Evolutionary conservation across 1,284 basidiomycete species (phyloP).

Genomic region (Ganoderma leucocontextum): DNA sequence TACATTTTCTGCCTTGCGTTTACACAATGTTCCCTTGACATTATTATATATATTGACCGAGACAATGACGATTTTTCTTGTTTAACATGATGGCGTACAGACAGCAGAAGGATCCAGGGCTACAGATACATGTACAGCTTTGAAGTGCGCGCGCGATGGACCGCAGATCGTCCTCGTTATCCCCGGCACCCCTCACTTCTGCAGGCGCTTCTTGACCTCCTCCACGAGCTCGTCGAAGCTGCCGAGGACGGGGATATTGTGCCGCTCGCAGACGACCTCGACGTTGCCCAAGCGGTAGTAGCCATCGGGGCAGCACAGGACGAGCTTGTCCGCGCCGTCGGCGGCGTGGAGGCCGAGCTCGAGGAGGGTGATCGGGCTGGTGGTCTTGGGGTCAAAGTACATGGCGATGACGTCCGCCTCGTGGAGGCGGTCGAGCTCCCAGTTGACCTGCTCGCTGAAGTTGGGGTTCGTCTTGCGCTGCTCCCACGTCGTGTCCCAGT

Average conservation of each 20-base stretch:
- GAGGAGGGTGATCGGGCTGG: constrained; percentile 17
- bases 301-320: constrained; percentile 15
- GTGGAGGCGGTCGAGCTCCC: constrained; percentile 17
- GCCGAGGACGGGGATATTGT: background rate
- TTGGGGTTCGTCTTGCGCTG: constrained; percentile 9
- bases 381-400: constrained; percentile 13
- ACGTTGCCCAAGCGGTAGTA: constrained; percentile 17
- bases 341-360: constrained; percentile 18
- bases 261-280: constrained; percentile 14
- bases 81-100: background rate
- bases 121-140: no score
- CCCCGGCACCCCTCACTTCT: no score
- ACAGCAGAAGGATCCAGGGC: background rate
- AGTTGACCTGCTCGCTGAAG: constrained; percentile 15
- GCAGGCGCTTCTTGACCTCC: constrained; percentile 2
- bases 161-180: no score
- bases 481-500: constrained; percentile 14
- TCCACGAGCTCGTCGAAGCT: constrained; percentile 6
- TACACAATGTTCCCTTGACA: constrained; percentile 4
- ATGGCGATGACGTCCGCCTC: constrained; percentile 18
- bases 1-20: background rate
- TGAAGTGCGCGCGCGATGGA: no score
- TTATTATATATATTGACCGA: constrained; percentile 10
- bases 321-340: background rate
- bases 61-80: background rate